Percentiles rank a stretch among this genome's conserved stretches.
phyloP scores from a whole-genome alignment of 2,329 filamentous ascomycete species.

The Hymenoscyphus repandus region DNA sequence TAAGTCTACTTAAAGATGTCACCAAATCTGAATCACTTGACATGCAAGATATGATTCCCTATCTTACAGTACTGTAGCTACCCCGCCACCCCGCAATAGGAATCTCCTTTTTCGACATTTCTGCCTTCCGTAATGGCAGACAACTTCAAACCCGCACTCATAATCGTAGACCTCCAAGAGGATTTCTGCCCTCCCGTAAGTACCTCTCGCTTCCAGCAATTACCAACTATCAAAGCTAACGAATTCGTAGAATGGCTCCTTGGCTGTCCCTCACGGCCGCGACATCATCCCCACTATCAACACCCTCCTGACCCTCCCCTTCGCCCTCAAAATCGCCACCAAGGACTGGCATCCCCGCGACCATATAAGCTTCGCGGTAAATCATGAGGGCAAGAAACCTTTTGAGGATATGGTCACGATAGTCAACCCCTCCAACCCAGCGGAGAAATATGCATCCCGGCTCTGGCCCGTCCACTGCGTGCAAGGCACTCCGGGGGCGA shows the following conservation, averaged over 20 bases:
- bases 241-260: constrained; percentile 63
- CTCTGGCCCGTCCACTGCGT: constrained; percentile 94
- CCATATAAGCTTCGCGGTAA: constrained; percentile 85
- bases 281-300: constrained; percentile 69
- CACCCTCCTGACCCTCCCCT: constrained; percentile 64
- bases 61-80: no score
- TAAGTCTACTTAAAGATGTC: no score
- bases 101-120: no score
- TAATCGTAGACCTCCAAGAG: constrained; percentile 87
- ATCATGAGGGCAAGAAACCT: constrained; percentile 63
- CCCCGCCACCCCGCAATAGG: no score
- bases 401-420: constrained; percentile 63
- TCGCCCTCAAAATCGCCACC: constrained; percentile 74
- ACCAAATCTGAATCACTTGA: no score
- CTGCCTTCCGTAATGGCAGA: no score
- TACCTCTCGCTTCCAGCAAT: background rate
- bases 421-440: constrained; percentile 57
- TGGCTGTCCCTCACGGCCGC: constrained; percentile 73
- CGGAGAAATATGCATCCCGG: constrained; percentile 58
- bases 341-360: constrained; percentile 81
- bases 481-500: constrained; percentile 64
- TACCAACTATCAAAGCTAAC: constrained; percentile 1
- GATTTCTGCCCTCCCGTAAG: constrained; percentile 88
- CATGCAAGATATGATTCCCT: no score
- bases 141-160: constrained; percentile 48